These are phyloP conservation scores for Filobasidium floriforme DNA, from an alignment of 768 basidiomycete species.

Conservation along the genomic window DNA sequence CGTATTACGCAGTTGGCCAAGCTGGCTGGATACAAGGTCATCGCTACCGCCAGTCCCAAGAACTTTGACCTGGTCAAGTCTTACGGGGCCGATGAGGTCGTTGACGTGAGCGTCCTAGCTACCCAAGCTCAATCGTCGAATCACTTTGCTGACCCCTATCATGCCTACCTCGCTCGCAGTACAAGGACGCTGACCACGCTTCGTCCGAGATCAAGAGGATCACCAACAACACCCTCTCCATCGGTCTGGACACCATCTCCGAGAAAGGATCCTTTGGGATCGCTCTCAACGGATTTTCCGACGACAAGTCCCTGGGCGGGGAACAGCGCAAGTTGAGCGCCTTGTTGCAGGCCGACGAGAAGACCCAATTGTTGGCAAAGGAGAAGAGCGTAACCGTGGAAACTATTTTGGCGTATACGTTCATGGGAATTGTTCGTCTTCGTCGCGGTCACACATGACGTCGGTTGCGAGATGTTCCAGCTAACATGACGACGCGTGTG, in stretches of 20 bases:
- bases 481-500: not conserved
- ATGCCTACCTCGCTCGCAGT: constrained; percentile 11
- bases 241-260: constrained; percentile 32
- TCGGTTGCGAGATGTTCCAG: not conserved
- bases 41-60: constrained; percentile 44
- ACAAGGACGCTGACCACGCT: constrained; percentile 30
- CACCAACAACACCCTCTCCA: constrained; percentile 26
- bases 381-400: constrained; percentile 28
- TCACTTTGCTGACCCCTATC: not conserved
- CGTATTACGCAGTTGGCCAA: constrained; percentile 30
- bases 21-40: constrained; percentile 41
- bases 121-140: not conserved
- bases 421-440: constrained; percentile 30
- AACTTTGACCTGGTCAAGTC: constrained; percentile 46
- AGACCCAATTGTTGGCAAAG: constrained; percentile 19
- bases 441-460: not conserved
- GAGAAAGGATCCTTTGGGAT: constrained; percentile 28
- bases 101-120: constrained; percentile 49
- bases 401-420: constrained; percentile 30
- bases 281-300: constrained; percentile 25
- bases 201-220: constrained; percentile 31
- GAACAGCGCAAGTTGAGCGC: constrained; percentile 27
- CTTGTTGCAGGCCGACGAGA: constrained; percentile 24
- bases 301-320: constrained; percentile 19
- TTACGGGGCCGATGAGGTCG: constrained; percentile 46